phyloP scores from a whole-genome alignment of 805 yeast genomes.

The Nakazawaea wyomingensis region DNA sequence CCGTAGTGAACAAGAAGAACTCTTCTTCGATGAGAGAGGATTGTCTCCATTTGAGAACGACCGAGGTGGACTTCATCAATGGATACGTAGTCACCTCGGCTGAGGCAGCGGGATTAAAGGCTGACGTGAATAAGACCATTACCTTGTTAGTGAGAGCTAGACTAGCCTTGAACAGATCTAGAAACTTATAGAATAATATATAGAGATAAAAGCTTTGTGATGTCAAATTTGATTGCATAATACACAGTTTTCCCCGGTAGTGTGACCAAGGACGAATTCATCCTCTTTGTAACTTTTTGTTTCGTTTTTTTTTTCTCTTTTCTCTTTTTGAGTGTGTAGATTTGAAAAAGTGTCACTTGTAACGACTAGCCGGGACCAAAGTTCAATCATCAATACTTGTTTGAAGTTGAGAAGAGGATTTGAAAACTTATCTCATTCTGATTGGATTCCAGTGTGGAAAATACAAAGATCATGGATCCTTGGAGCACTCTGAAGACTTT shows the following conservation, averaged over 20 bases:
- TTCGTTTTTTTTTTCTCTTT: too few species aligned
- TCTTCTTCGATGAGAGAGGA: conserved; percentile 73
- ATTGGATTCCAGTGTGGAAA: background rate
- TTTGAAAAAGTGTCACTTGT: too few species aligned
- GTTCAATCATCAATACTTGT: background rate
- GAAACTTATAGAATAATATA: conserved; percentile 1
- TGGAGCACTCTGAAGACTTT: conserved; percentile 23
- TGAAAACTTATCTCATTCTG: too few species aligned
- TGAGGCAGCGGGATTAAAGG: conserved; percentile 31
- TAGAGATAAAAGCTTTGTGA: too few species aligned
- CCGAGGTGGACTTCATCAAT: conserved; percentile 81
- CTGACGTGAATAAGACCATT: conserved; percentile 45
- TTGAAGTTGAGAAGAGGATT: too few species aligned
- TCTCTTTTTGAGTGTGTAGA: too few species aligned
- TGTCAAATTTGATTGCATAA: too few species aligned
- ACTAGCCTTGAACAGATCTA: conserved; percentile 17
- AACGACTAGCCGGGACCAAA: background rate
- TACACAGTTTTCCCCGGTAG: too few species aligned
- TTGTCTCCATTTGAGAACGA: conserved; percentile 42
- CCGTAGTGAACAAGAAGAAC: conserved; percentile 35
- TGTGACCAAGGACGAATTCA: background rate
- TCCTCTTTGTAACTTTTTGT: too few species aligned
- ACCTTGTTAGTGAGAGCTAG: conserved; percentile 38
- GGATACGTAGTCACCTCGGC: conserved; percentile 70
- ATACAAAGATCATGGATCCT: conserved; percentile 18